These are phyloP conservation scores for Entrophospora sp. DNA, from an alignment of 192 early-diverging fungal genomes.

Conservation along the genomic window DNA sequence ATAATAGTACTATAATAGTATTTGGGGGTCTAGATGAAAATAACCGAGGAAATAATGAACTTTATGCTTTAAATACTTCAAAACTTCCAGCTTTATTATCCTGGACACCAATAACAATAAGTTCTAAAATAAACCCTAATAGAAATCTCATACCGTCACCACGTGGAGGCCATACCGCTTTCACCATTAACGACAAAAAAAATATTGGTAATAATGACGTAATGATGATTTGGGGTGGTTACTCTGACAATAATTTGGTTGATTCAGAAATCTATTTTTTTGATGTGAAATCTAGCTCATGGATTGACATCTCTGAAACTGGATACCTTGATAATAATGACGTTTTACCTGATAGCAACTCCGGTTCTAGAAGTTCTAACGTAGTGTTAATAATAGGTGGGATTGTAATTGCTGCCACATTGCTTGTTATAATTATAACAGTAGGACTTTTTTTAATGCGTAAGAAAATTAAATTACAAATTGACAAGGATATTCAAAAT, in stretches of 20 bases:
- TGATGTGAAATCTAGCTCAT: neutral
- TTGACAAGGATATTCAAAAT: neutral
- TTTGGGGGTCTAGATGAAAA: slow-evolving; percentile 12
- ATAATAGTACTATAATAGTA: neutral
- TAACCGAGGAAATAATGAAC: neutral
- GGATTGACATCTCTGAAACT: neutral
- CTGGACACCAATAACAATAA: neutral
- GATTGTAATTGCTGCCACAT: neutral
- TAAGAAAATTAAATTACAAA: neutral
- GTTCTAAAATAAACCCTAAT: neutral
- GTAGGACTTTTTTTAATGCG: neutral
- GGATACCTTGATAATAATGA: neutral
- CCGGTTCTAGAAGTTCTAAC: neutral
- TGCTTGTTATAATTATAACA: neutral
- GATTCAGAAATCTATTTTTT: neutral
- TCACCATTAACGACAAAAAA: no score
- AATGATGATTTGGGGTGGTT: slow-evolving; percentile 16
- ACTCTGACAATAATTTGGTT: neutral
- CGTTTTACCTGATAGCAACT: neutral
- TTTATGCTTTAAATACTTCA: slow-evolving; percentile 6
- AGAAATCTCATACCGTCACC: slow-evolving; percentile 6
- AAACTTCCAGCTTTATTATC: neutral
- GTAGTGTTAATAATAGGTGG: neutral
- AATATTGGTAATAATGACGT: neutral
- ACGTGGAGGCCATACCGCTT: neutral